Evolutionary conservation across 306 rosid species (phyloP), one percentile per base, ranked within the genome.

Genomic region (Parietaria judaica): DNA sequence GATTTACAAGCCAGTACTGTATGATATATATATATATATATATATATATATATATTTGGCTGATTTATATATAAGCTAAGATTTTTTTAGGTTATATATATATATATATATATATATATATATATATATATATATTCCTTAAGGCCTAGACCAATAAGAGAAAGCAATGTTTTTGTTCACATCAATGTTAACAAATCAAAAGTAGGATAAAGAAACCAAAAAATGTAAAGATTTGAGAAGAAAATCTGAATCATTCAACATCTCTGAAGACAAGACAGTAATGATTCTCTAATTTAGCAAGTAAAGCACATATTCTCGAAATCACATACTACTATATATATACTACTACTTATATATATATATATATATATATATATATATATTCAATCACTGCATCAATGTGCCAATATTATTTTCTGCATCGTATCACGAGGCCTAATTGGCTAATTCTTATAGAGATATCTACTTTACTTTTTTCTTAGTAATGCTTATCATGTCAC

Each of bases 291-390:
- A 69, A 59, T 68, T 36, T 61, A 59, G 17, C 66, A 71, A 74
- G 85, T 10, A 79, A 79, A 79, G 83, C 61, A 83, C 79, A 83
- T 47, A 83, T 79, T 67, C 85, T 70, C 52, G 9, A 58, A 39
- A 11, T 65, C 16, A 63, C 60, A 34, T n/a, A 48, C 44, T 50
- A 36, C 70, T 60, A 4, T 3, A 49, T 7, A 4, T 49, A 49
- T 2, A 49, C n/a, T 9, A 49, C 9, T 7, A 49, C 15, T 4
- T 3, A 6, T 3, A 9, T 14, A 49, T 6, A 6, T 3, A 49
- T 49, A 49, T 6, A 3, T 6, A 49, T 49, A 10, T 3, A 3
- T 4, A 6, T 49, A 49, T n/a, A 4, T 45, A 51, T 54, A 31
- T 10, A 46, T 14, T 51, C 50, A 36, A 51, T 52, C 36, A 64